Evolutionary conservation across 108 stramenopile genomes (phyloP).

Genomic region (Nitzschia sp.): DNA sequence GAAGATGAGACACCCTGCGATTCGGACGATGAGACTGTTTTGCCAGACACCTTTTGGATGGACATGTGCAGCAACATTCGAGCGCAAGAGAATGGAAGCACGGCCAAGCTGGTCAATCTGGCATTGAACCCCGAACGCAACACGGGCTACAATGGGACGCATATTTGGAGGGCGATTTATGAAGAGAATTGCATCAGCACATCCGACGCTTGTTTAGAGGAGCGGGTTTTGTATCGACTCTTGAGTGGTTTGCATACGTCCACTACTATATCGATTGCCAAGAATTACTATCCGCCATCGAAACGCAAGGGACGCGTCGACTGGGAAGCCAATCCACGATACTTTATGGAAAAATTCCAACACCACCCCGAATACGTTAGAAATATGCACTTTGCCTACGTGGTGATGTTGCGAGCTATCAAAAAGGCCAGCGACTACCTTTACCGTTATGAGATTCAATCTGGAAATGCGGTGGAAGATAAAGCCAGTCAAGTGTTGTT

Average conservation of each 20-base stretch:
- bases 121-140: constrained; percentile 90
- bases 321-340: constrained; percentile 85
- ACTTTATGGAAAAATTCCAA: constrained; percentile 84
- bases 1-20: constrained; percentile 51
- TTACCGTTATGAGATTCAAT: constrained; percentile 74
- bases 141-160: constrained; percentile 93
- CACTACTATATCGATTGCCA: constrained; percentile 87
- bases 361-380: constrained; percentile 85
- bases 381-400: constrained; percentile 94
- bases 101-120: constrained; percentile 80
- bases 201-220: constrained; percentile 81
- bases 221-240: constrained; percentile 89
- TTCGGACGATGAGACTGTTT: constrained; percentile 34
- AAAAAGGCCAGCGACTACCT: constrained; percentile 79
- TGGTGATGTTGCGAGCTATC: constrained; percentile 87
- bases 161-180: constrained; percentile 92
- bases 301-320: constrained; percentile 72
- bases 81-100: constrained; percentile 40
- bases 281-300: constrained; percentile 88
- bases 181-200: constrained; percentile 88
- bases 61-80: constrained; percentile 82
- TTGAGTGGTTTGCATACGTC: constrained; percentile 88
- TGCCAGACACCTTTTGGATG: constrained; percentile 87
- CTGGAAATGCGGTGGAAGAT: constrained; percentile 85
- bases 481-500: constrained; percentile 72